Conservation (phyloP, 192 early-diverging fungal genomes). For the Lunasporangiospora selenospora region DNA sequence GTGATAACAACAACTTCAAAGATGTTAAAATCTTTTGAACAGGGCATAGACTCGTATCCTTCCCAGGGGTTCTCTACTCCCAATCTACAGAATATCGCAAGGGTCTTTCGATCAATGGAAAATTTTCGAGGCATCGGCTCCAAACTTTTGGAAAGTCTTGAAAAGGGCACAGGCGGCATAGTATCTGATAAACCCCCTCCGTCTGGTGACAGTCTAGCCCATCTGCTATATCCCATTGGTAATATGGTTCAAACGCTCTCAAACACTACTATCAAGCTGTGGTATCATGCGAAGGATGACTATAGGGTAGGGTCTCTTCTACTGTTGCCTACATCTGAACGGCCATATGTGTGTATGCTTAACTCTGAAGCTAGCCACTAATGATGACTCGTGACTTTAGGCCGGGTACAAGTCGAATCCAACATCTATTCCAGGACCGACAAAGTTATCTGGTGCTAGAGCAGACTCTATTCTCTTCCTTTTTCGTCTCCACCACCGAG, state of each 20-base stretch:
- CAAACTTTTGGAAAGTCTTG: conserved; percentile 12
- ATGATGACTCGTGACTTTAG: no score
- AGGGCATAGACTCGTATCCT: no score
- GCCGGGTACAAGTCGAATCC: background rate
- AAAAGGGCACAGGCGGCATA: background rate
- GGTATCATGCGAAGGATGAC: background rate
- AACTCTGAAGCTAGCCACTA: no score
- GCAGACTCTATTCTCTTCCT: conserved; percentile 38
- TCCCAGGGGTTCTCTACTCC: no score
- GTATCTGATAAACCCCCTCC: background rate
- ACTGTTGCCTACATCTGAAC: no score
- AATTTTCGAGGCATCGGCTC: conserved; percentile 28
- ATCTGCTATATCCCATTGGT: background rate
- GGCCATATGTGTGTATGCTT: no score
- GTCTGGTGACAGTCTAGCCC: background rate
- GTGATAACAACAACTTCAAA: no score
- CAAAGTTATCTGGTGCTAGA: conserved; percentile 29
- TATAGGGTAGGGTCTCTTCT: conserved; percentile 15
- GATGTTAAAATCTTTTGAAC: no score
- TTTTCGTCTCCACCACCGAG: background rate
- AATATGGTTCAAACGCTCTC: conserved; percentile 3
- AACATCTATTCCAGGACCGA: conserved; percentile 8
- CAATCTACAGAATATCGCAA: conserved; percentile 24
- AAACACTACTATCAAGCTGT: conserved; percentile 5
- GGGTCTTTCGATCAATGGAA: conserved; percentile 40